A percentile compares a stretch with the other conserved stretches of the same genome.
Evolutionary conservation across 176 grass and related monocot genomes (phyloP).

Genomic region (Carex cristatella): DNA sequence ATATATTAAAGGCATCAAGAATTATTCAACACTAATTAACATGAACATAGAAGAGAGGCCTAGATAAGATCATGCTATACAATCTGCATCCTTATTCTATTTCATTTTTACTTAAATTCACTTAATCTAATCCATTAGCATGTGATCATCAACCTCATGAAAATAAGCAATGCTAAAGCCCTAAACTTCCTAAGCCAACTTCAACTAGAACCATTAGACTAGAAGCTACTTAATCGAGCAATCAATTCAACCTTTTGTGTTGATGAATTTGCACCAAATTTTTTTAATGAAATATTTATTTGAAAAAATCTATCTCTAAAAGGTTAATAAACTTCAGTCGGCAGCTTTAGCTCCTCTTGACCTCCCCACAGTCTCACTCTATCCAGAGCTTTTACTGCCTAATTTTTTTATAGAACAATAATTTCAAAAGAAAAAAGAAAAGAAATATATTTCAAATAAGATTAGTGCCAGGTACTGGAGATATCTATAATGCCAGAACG

Average conservation of each 20-base stretch:
- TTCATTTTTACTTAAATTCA: background rate
- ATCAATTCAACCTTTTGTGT: background rate
- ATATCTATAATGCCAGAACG: background rate
- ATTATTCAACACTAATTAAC: background rate
- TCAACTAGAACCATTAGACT: background rate
- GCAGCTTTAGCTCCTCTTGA: constrained; percentile 40
- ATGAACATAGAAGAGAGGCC: background rate
- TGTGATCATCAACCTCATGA: background rate
- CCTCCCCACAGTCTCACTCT: constrained; percentile 67
- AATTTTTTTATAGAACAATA: background rate
- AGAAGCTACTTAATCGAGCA: background rate
- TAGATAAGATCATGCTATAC: background rate
- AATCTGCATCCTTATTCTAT: background rate
- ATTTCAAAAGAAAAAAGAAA: background rate
- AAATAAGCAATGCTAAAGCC: background rate
- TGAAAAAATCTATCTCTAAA: background rate
- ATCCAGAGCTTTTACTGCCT: constrained; percentile 51
- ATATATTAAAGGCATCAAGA: background rate
- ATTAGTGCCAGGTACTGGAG: background rate
- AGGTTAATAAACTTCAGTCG: constrained; percentile 5
- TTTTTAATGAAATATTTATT: background rate
- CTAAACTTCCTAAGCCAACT: background rate
- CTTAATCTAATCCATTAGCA: background rate
- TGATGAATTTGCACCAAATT: background rate
- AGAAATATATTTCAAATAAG: background rate